Evolutionary conservation across 2,329 filamentous ascomycete species (phyloP).

Genomic region (Hymenoscyphus linearis): DNA sequence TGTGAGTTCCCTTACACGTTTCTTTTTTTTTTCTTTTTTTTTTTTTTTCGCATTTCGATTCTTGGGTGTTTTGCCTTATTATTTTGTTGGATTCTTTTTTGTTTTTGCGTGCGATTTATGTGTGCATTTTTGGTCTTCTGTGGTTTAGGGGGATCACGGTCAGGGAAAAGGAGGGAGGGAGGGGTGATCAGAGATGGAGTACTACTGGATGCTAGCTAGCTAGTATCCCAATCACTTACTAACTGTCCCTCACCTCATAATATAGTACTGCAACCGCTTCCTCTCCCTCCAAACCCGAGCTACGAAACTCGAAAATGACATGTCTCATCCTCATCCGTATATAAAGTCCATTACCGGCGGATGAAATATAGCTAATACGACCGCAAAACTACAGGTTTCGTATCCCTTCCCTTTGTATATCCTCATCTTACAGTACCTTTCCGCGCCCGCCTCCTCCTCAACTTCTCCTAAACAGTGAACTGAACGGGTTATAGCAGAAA

Average conservation of each 20-base stretch:
- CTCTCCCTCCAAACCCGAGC: background rate
- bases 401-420: background rate
- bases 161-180: background rate
- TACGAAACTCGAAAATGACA: background rate
- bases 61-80: too few species aligned
- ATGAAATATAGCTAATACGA: background rate
- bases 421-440: too few species aligned
- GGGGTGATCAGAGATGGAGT: too few species aligned
- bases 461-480: too few species aligned
- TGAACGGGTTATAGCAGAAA: too few species aligned
- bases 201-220: too few species aligned
- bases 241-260: background rate
- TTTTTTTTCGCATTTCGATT: too few species aligned
- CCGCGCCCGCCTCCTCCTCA: too few species aligned
- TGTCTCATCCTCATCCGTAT: background rate
- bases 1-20: background rate
- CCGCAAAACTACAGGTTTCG: background rate
- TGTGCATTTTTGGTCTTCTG: too few species aligned
- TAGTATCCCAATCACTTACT: background rate
- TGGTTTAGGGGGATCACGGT: background rate
- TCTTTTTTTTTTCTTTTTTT: background rate
- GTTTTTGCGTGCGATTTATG: too few species aligned
- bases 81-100: too few species aligned
- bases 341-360: background rate
- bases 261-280: background rate